phyloP scores from a whole-genome alignment of 768 basidiomycete genomes.

The Tephrocybe sp. region DNA sequence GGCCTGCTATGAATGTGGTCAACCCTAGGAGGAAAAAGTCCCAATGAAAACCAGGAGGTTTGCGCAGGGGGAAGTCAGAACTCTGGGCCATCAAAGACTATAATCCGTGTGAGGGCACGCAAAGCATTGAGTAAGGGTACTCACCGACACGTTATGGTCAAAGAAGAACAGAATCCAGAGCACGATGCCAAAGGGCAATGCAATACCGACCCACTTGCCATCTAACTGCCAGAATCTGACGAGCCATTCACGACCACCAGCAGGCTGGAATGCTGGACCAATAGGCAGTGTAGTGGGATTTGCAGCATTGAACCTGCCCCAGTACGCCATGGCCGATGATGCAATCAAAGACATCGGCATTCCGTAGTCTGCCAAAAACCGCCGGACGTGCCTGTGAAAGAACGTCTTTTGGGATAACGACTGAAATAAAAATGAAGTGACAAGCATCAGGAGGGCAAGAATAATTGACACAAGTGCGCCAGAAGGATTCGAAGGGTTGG shows the following conservation, averaged over 20 bases:
- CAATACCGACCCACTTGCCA: slow-evolving; percentile 85
- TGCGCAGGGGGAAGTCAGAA: slow-evolving; percentile 83
- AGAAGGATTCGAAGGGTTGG: slow-evolving; percentile 31
- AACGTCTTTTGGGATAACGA: slow-evolving; percentile 57
- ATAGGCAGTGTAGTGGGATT: slow-evolving; percentile 68
- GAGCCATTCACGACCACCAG: slow-evolving; percentile 74
- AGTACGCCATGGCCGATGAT: slow-evolving; percentile 76
- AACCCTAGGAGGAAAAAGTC: slow-evolving; percentile 92
- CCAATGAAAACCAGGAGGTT: slow-evolving; percentile 83
- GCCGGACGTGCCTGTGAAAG: slow-evolving; percentile 71
- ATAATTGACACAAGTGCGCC: slow-evolving; percentile 65
- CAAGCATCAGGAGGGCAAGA: slow-evolving; percentile 75
- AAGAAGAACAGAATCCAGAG: slow-evolving; percentile 94
- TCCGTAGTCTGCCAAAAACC: slow-evolving; percentile 83
- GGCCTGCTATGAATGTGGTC: slow-evolving; percentile 83
- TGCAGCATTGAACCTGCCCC: slow-evolving; percentile 70
- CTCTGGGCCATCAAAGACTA: slow-evolving; percentile 92
- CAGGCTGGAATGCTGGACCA: slow-evolving; percentile 66
- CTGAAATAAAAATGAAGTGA: slow-evolving; percentile 72
- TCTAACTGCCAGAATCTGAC: slow-evolving; percentile 88
- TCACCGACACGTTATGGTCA: slow-evolving; percentile 88
- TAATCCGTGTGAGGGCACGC: slow-evolving; percentile 4
- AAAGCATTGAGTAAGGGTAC: slow-evolving; percentile 22
- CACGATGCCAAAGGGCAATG: slow-evolving; percentile 84
- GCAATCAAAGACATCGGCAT: slow-evolving; percentile 87